phyloP scores from a whole-genome alignment of 306 rosid genomes.

The Pueraria montana region DNA sequence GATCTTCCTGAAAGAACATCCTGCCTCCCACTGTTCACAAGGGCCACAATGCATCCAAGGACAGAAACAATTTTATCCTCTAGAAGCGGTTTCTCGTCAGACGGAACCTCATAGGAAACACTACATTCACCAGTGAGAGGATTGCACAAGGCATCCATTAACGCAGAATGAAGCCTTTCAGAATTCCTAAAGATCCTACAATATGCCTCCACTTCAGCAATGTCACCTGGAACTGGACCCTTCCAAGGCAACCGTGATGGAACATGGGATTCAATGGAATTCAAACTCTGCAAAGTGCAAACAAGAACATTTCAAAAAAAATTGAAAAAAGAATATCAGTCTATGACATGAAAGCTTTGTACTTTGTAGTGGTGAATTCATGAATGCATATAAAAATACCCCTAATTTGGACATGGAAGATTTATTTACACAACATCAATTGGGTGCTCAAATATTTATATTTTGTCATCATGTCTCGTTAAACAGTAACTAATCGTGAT shows the following conservation, averaged over 20 bases:
- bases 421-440: neutral
- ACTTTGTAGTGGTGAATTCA: slow-evolving; percentile 4
- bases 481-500: neutral
- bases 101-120: slow-evolving; percentile 73
- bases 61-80: slow-evolving; percentile 95
- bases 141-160: slow-evolving; percentile 87
- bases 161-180: slow-evolving; percentile 75
- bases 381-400: neutral
- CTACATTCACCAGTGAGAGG: slow-evolving; percentile 82
- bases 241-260: slow-evolving; percentile 64
- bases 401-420: neutral
- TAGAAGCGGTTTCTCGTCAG: slow-evolving; percentile 70
- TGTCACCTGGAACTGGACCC: slow-evolving; percentile 97
- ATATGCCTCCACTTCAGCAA: slow-evolving; percentile 96
- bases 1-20: slow-evolving; percentile 92
- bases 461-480: neutral
- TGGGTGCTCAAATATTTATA: neutral
- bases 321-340: neutral
- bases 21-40: slow-evolving; percentile 76
- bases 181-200: slow-evolving; percentile 90
- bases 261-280: slow-evolving; percentile 57
- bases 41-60: slow-evolving; percentile 86
- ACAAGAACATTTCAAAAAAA: neutral
- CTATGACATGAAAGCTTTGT: slow-evolving; percentile 21
- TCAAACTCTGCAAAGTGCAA: slow-evolving; percentile 52